Conservation (phyloP, 202 grass and related monocot species). For the Panicum virgatum region DNA sequence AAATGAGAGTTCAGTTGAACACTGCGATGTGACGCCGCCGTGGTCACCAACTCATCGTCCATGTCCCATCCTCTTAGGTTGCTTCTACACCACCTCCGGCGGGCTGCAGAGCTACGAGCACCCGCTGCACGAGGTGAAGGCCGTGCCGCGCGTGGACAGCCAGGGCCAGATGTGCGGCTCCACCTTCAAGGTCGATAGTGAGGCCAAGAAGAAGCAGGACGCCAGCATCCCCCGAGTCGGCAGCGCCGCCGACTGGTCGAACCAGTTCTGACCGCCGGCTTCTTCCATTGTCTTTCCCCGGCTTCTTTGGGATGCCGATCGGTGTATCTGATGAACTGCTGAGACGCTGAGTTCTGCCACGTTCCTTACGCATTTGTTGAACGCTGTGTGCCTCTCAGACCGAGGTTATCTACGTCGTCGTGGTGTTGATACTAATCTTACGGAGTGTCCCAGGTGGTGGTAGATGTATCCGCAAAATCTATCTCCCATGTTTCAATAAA, state of each 20-base stretch:
- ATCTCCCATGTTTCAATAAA: slow-evolving; percentile 8
- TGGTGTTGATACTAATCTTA: slow-evolving; percentile 27
- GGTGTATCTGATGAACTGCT: slow-evolving; percentile 8
- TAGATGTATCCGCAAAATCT: not conserved
- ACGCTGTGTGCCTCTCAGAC: not conserved
- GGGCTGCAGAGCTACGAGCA: slow-evolving; percentile 95
- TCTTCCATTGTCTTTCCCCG: not conserved
- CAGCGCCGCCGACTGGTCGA: slow-evolving; percentile 88
- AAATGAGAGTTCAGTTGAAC: not conserved
- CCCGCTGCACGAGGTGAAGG: slow-evolving; percentile 80
- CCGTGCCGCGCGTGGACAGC: slow-evolving; percentile 87
- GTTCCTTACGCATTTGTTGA: slow-evolving; percentile 19
- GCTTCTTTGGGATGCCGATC: not conserved
- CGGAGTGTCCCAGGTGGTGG: slow-evolving; percentile 9
- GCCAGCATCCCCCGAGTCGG: slow-evolving; percentile 78
- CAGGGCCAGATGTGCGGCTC: slow-evolving; percentile 90
- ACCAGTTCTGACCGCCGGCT: slow-evolving; percentile 48
- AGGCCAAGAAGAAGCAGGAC: slow-evolving; percentile 93
- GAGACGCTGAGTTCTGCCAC: slow-evolving; percentile 17
- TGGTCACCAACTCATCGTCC: not conserved
- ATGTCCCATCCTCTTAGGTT: slow-evolving; percentile 50
- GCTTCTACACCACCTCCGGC: slow-evolving; percentile 96
- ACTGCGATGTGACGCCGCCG: not conserved
- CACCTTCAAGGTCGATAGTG: slow-evolving; percentile 77
- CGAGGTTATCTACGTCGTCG: not conserved